Evolutionary conservation across 2,329 filamentous ascomycete genomes (phyloP).

Genomic region (Alternaria sp.): DNA sequence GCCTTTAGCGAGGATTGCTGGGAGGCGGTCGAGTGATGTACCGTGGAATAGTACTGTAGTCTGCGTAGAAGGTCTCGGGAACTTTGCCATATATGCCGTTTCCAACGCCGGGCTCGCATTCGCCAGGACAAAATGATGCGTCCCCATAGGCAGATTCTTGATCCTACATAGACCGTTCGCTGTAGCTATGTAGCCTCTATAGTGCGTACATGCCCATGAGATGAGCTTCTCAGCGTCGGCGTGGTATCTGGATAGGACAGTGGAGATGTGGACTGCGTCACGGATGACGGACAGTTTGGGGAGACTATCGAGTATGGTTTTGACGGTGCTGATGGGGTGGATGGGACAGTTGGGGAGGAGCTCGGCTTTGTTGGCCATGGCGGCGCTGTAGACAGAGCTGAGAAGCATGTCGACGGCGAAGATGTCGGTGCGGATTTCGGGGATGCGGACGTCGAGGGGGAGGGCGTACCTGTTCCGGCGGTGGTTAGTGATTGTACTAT

Average conservation of each 20-base stretch:
- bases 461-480: slow-evolving; percentile 5
- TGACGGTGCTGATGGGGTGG: slow-evolving; percentile 7
- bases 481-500: neutral
- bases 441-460: slow-evolving; percentile 36
- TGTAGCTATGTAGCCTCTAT: slow-evolving; percentile 37
- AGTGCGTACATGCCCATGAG: slow-evolving; percentile 38
- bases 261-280: slow-evolving; percentile 20
- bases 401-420: slow-evolving; percentile 40
- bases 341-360: slow-evolving; percentile 40
- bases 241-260: slow-evolving; percentile 18
- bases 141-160: slow-evolving; percentile 33
- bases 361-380: slow-evolving; percentile 21
- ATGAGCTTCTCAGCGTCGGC: slow-evolving; percentile 33
- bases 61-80: slow-evolving; percentile 9
- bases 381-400: slow-evolving; percentile 34
- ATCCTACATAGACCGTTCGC: slow-evolving; percentile 34
- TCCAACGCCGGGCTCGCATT: slow-evolving; percentile 37
- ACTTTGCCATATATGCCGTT: slow-evolving; percentile 19
- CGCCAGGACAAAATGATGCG: slow-evolving; percentile 43
- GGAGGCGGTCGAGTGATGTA: slow-evolving; percentile 41
- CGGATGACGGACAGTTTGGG: slow-evolving; percentile 31
- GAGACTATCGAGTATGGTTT: slow-evolving; percentile 32
- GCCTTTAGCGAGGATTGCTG: slow-evolving; percentile 39
- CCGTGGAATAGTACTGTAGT: slow-evolving; percentile 43
- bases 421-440: slow-evolving; percentile 38